Evolutionary conservation across 2,329 filamentous ascomycete species (phyloP), one percentile per base, ranked within the genome.

Genomic region (Aspergillus hiratsukae): DNA sequence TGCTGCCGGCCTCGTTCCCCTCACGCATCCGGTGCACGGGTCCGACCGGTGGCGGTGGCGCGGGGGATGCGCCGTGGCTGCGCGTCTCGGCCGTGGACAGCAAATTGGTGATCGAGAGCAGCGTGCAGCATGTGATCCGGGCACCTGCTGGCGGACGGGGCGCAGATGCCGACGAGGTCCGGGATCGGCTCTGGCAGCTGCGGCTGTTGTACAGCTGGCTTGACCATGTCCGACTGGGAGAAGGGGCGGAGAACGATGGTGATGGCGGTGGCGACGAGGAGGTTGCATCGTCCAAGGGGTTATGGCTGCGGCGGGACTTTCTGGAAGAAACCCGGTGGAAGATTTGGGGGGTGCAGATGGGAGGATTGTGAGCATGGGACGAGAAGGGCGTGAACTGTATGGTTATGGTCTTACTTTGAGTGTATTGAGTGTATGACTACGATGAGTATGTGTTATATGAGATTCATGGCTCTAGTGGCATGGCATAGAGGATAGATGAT

Each of bases 71-170:
- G 57, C 73, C 78, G 7, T 83, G 82, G 63, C 78, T 81, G 8
- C 78, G 80, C 31, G 76, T 78, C 4, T 87, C 84, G 4, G 81
- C 83, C 0, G 84, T 95, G 1, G 92, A 96, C 68, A 84, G 86
- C 31, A 80, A 87, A 41, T 75, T 96, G 27, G 83, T 87, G 56
- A 78, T 96, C 49, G 83, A 83, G 54, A 75, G 74, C 53, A 80
- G 75, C 9, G 66, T 75, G 29, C 66, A 65, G 21, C 69, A 70
- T 37, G 59, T 72, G 19, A 58, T 74, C 23, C 66, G 64, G 37
- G 69, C 71, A 2, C 69, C 69, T 4, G 61, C 69, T 4, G 61
- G 60, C 19, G 69, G 71, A 2, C 66, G 58, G 57, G 69, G 55
- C 61, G 72, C 67, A 6, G 66, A 69, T 48, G 64, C 66, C 1